Conservation (phyloP, 2,329 filamentous ascomycete species). For the Cladosporium sp. region DNA sequence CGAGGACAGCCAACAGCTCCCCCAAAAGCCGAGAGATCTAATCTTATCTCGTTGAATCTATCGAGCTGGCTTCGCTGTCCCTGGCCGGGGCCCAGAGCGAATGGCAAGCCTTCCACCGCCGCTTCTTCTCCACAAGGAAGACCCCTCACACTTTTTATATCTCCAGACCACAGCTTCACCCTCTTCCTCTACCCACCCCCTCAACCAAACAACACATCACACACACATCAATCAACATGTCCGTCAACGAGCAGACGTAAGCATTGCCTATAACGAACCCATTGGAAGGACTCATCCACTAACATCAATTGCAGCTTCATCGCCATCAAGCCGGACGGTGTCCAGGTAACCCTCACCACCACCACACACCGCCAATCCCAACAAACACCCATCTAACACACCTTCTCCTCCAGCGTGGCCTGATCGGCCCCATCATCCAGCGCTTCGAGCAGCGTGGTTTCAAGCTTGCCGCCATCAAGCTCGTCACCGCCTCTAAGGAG, state of each 20-base stretch:
- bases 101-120: background rate
- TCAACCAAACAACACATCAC: constrained; percentile 35
- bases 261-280: constrained; percentile 32
- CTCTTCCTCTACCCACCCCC: constrained; percentile 27
- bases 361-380: background rate
- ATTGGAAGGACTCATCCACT: background rate
- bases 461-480: constrained; percentile 98
- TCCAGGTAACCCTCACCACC: constrained; percentile 65
- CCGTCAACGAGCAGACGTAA: constrained; percentile 78
- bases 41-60: background rate
- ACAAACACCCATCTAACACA: constrained; percentile 15
- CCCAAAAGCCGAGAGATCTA: constrained; percentile 6
- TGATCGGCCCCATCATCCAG: constrained; percentile 94
- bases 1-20: background rate
- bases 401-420: constrained; percentile 68
- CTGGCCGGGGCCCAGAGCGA: background rate
- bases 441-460: constrained; percentile 98
- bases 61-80: background rate
- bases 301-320: constrained; percentile 69
- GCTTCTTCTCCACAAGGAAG: background rate
- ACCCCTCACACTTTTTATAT: constrained; percentile 4
- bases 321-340: constrained; percentile 99
- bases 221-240: constrained; percentile 38
- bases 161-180: background rate
- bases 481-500: constrained; percentile 79